A percentile compares a stretch with the other conserved stretches of the same genome.
Evolutionary conservation across 331 rosid species (phyloP).

Genomic region (Quercus lobata): DNA sequence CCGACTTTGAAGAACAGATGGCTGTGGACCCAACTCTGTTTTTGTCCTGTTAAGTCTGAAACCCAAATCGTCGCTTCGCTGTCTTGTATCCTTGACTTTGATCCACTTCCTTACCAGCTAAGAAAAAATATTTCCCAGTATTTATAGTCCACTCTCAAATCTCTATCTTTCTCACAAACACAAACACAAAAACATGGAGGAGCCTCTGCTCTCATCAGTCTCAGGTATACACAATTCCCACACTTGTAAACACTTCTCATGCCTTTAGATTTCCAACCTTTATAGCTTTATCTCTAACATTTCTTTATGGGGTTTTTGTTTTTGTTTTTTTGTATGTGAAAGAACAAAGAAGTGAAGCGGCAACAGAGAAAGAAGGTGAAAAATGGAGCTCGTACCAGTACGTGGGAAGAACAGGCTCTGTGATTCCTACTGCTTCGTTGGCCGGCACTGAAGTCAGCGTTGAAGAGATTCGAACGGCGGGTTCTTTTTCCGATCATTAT

Average conservation of each 20-base stretch:
- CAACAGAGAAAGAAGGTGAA: conserved; percentile 42
- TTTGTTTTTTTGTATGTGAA: not conserved
- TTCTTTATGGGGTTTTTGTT: conserved; percentile 18
- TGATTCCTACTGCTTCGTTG: conserved; percentile 52
- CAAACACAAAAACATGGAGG: conserved; percentile 42
- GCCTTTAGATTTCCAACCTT: not conserved
- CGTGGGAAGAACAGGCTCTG: conserved; percentile 66
- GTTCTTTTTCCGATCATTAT: conserved; percentile 54
- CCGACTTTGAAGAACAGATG: not conserved
- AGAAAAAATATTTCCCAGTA: conserved; percentile 33
- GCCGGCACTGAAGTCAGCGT: conserved; percentile 80
- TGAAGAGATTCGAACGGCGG: conserved; percentile 88
- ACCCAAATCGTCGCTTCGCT: not conserved
- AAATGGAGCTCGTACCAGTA: conserved; percentile 65
- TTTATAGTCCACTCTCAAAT: not conserved
- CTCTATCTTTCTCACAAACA: not conserved
- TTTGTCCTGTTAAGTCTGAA: not conserved
- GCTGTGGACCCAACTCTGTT: not conserved
- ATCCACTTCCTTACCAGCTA: conserved; percentile 42
- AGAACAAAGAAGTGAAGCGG: conserved; percentile 52
- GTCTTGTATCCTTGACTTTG: conserved; percentile 1
- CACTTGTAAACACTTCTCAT: not conserved
- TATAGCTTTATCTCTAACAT: not conserved
- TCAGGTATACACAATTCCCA: conserved; percentile 40
- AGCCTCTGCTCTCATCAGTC: conserved; percentile 66